A percentile compares a stretch with the other conserved stretches of the same genome.
Conservation (phyloP, 768 basidiomycete species). For the Pulveroboletus sp. region DNA sequence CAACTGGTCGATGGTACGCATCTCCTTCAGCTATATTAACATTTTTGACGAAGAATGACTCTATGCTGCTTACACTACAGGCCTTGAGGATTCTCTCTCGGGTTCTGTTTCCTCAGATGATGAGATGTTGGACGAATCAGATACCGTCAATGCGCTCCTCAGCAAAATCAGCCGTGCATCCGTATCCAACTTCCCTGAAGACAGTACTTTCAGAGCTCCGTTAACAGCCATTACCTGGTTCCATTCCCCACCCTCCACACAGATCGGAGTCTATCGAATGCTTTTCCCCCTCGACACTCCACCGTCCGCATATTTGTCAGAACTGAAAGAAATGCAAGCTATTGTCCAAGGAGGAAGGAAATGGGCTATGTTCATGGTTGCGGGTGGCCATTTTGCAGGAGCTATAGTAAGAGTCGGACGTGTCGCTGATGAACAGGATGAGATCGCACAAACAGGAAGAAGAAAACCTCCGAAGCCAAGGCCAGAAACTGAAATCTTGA, state of each 20-base stretch:
- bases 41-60: not conserved
- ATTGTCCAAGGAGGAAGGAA: constrained; percentile 53
- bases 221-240: constrained; percentile 86
- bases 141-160: constrained; percentile 63
- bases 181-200: constrained; percentile 45
- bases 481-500: constrained; percentile 74
- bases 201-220: constrained; percentile 34
- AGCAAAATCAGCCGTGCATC: constrained; percentile 49
- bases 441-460: constrained; percentile 38
- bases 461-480: constrained; percentile 62
- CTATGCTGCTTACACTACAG: constrained; percentile 30
- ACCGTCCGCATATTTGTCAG: constrained; percentile 47
- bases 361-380: constrained; percentile 96
- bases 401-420: constrained; percentile 72
- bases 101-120: constrained; percentile 78
- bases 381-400: constrained; percentile 97
- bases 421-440: constrained; percentile 40
- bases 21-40: not conserved
- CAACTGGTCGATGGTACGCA: constrained; percentile 75
- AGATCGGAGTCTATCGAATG: constrained; percentile 82
- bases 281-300: constrained; percentile 53
- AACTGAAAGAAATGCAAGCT: constrained; percentile 63
- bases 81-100: constrained; percentile 82
- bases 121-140: constrained; percentile 54
- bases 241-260: constrained; percentile 79